These are phyloP conservation scores for Torulaspora franciscae DNA, from an alignment of 805 yeast genomes.

Conservation along the genomic window DNA sequence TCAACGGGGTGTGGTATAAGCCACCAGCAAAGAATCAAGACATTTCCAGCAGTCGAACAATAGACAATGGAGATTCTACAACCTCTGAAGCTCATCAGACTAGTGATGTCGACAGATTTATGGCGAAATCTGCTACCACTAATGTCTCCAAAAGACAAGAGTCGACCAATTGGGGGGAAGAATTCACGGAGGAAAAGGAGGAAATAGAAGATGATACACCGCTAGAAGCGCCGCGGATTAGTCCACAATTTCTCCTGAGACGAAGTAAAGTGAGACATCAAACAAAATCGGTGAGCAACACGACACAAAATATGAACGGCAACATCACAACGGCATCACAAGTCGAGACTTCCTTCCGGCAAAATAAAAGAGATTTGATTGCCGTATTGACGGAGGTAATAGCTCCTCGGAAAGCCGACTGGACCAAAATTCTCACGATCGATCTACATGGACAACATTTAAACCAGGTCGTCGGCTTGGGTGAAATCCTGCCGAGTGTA, in stretches of 20 bases:
- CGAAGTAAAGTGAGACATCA: not conserved
- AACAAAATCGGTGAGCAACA: not conserved
- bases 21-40: slow-evolving; percentile 21
- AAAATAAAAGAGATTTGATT: slow-evolving; percentile 23
- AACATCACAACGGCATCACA: slow-evolving; percentile 15
- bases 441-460: slow-evolving; percentile 12
- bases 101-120: not conserved
- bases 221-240: slow-evolving; percentile 26
- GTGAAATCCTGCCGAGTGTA: slow-evolving; percentile 24
- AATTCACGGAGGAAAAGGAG: slow-evolving; percentile 6
- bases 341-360: slow-evolving; percentile 23
- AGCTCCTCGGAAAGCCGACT: slow-evolving; percentile 9
- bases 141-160: not conserved
- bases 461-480: slow-evolving; percentile 21
- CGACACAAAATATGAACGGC: slow-evolving; percentile 6
- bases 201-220: slow-evolving; percentile 25
- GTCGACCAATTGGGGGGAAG: not conserved
- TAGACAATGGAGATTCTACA: slow-evolving; percentile 10
- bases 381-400: slow-evolving; percentile 23
- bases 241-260: slow-evolving; percentile 14
- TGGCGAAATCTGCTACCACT: not conserved
- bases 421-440: slow-evolving; percentile 12
- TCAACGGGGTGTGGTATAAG: slow-evolving; percentile 28
- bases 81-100: not conserved
- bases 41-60: slow-evolving; percentile 24